Base-by-base conservation (phyloP, 2,329 filamentous ascomycete species). In the Macrophomina pseudophaseolina region DNA sequence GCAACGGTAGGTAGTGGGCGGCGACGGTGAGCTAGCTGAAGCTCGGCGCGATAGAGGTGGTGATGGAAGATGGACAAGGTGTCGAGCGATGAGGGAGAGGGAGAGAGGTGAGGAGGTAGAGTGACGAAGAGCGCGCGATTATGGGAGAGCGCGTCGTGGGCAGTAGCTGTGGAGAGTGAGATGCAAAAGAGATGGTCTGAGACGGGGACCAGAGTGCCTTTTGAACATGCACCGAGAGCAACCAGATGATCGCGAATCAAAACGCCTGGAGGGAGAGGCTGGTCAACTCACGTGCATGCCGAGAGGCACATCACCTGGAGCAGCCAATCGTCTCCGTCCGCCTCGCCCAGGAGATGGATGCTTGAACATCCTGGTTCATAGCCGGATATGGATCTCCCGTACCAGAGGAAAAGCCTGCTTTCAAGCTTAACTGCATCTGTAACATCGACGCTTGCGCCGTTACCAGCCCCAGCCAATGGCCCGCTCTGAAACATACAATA, bases 121-220 rank as follows among this genome's bases (percentile, higher is more conserved):
- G 46, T 60, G 64, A 58, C 56, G 51, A 62, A 51, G 48, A 23
- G 63, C 59, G 64, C 53, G 58, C 38, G 30, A 49, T 4, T 62
- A 49, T 62, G 35, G 53, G 44, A 42, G 58, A 49, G 58, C 58
- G 58, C 42, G 44, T 40, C 44, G 58, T 62, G 58, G 58, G 58
- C 42, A 49, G 73, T 72, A 69, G 73, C 70, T 72, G 72, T 71
- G 71, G 73, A 73, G 75, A 73, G 75, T 75, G 74, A 70, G 72
- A 72, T 73, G 73, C 66, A 78, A 72, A 73, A 77, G 71, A 69
- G 73, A 76, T 67, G 74, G 73, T 49, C 44, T 62, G 58, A 70
- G 69, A 72, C 71, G 72, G 73, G 72, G 76, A 69, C 70, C 72
- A 69, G 72, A 70, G 69, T 71, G 58, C 77, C 73, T 78, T 78